Conservation (phyloP, 2,329 filamentous ascomycete species). For the Coniochaeta ligniaria region DNA sequence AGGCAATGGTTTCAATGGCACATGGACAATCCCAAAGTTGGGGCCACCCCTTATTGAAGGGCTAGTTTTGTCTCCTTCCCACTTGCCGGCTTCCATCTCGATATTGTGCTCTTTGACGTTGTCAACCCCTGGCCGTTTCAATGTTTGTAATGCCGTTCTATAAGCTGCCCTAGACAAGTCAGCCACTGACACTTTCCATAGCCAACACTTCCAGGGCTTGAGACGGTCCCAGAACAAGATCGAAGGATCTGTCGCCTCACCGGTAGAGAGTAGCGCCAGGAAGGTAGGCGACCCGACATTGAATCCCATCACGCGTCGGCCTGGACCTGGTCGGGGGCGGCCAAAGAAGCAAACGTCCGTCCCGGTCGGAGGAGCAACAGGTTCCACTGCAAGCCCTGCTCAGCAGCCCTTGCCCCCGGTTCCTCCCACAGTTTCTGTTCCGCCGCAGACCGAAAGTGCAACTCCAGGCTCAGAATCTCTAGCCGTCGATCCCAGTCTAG, state of each 20-base stretch:
- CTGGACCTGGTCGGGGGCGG: conserved; percentile 49
- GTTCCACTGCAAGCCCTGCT: not conserved
- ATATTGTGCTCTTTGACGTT: not conserved
- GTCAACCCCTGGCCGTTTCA: not conserved
- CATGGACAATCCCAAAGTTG: not conserved
- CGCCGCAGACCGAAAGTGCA: not conserved
- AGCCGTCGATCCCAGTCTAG: conserved; percentile 18
- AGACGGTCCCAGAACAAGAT: conserved; percentile 47
- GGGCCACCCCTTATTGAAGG: not conserved
- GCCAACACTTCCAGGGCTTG: conserved; percentile 54
- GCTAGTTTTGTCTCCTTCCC: not conserved
- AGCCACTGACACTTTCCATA: not conserved
- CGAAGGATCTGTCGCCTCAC: conserved; percentile 25
- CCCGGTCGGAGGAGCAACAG: conserved; percentile 7
- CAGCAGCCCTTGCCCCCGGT: conserved; percentile 2
- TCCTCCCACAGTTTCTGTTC: conserved; percentile 3
- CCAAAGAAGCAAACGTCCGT: conserved; percentile 37
- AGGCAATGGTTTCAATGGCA: not conserved
- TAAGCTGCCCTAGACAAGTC: not conserved
- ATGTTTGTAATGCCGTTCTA: not conserved
- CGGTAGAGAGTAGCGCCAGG: conserved; percentile 22
- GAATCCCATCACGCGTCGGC: conserved; percentile 54
- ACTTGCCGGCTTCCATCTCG: not conserved
- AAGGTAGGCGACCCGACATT: conserved; percentile 38
- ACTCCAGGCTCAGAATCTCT: conserved; percentile 9